Evolutionary conservation across 768 basidiomycete species (phyloP), one percentile per base, ranked within the genome.

Genomic region (Trametes gibbosa): DNA sequence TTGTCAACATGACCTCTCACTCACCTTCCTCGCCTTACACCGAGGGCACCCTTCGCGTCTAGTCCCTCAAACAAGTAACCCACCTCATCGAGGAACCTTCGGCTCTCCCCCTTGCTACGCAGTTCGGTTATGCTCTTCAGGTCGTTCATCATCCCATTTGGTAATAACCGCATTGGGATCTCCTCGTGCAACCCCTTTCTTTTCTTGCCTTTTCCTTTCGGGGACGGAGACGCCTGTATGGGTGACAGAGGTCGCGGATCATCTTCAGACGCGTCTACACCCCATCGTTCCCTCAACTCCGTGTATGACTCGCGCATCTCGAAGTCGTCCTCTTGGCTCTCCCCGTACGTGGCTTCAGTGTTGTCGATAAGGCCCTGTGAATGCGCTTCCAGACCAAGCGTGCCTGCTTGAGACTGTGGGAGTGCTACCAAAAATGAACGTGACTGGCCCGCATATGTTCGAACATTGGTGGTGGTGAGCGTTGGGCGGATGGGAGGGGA

Each of bases 31-130:
- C 89, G 79, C 49, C 85, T 79, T 24, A 92, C 76, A 2, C 81
- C 78, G 46, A 84, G 65, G 10, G 79, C 76, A 16, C 78, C 80
- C 16, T 75, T 75, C 10, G 71, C 64, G 25, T 84, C 82, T 72
- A 93, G 79, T 0, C 92, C 90, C 70, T 94, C 92, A 61, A 92
- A 88, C 5, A 93, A 72, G 72, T 92, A 94, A 0, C 92, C 92
- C 2, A 92, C 81, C 66, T 92, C 91, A 60, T 94, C 92, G 42
- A 92, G 70, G 67, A 93, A 93, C 16, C 89, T 76, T 61, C 91
- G 77, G 53, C 79, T 85, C 73, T 93, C 90, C 13, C 92, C 92
- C 69, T 89, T 90, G 66, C 82, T 88, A 56, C 90, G 75, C 39
- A 93, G 76, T 62, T 93, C 91, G 0, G 89, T 87, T 43, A 92